Evolutionary conservation across 805 yeast genomes (phyloP).

Genomic region (Cyberlindnera bimundalis): DNA sequence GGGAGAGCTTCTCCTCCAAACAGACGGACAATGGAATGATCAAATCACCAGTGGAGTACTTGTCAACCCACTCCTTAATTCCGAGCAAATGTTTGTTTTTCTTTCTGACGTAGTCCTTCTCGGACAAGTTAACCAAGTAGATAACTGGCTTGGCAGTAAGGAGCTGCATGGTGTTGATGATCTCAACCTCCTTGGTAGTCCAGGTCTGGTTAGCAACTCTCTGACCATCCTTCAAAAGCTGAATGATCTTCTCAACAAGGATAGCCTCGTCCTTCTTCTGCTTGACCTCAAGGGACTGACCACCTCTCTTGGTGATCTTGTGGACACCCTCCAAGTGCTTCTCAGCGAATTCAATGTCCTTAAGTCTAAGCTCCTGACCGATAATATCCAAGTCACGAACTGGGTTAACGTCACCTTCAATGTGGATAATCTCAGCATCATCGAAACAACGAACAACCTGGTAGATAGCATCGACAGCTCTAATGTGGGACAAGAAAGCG

Average conservation of each 20-base stretch:
- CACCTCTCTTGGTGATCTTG: slow-evolving; percentile 82
- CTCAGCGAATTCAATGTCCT: slow-evolving; percentile 92
- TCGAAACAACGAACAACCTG: slow-evolving; percentile 98
- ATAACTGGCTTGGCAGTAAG: slow-evolving; percentile 95
- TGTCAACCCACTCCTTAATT: slow-evolving; percentile 89
- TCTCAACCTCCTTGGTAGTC: slow-evolving; percentile 89
- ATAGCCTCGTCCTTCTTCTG: slow-evolving; percentile 82
- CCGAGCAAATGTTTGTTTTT: slow-evolving; percentile 80
- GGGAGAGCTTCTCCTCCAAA: slow-evolving; percentile 87
- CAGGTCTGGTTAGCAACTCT: slow-evolving; percentile 86
- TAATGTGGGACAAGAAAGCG: slow-evolving; percentile 92
- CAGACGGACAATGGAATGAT: slow-evolving; percentile 92
- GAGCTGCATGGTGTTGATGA: slow-evolving; percentile 79
- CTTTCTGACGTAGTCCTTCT: slow-evolving; percentile 82
- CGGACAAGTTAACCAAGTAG: slow-evolving; percentile 85
- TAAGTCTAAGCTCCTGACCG: slow-evolving; percentile 85
- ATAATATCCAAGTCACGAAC: slow-evolving; percentile 91
- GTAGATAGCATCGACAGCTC: slow-evolving; percentile 97
- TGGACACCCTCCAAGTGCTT: slow-evolving; percentile 77
- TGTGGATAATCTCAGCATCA: slow-evolving; percentile 96
- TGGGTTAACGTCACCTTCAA: slow-evolving; percentile 96
- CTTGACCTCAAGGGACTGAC: slow-evolving; percentile 85
- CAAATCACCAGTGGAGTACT: slow-evolving; percentile 81
- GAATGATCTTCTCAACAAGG: slow-evolving; percentile 70
- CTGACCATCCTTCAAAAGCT: slow-evolving; percentile 75